Evolutionary conservation across 1,139 yeast genomes (phyloP).

Genomic region (Kodamaea plutei): DNA sequence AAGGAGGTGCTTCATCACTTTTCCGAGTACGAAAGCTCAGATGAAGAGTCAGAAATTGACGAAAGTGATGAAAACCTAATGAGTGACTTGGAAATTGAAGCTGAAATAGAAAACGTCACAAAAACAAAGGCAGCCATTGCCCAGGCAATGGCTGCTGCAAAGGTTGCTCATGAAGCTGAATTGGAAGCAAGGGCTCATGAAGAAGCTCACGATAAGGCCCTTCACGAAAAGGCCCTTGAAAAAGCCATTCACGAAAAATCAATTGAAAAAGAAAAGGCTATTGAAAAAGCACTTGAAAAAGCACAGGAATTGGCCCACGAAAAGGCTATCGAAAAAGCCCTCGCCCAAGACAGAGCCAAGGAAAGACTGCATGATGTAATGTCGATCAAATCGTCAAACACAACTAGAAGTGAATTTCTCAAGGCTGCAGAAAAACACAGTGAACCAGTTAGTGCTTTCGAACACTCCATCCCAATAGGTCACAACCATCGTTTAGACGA

Average conservation of each 20-base stretch:
- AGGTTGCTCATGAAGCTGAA: slow-evolving; percentile 2
- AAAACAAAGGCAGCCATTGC: slow-evolving; percentile 4
- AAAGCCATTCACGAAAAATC: background rate
- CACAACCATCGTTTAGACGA: background rate
- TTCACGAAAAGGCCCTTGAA: background rate
- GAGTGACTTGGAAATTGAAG: slow-evolving; percentile 1
- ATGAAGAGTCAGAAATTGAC: background rate
- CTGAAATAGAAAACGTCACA: background rate
- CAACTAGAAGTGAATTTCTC: background rate
- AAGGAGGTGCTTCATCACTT: background rate
- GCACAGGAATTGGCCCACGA: background rate
- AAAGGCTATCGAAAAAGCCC: no score
- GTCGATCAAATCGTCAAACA: background rate
- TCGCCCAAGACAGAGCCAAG: no score
- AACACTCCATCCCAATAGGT: background rate
- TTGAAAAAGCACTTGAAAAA: slow-evolving; percentile 14
- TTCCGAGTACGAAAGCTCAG: background rate
- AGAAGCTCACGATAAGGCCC: slow-evolving; percentile 4
- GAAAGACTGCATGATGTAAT: no score
- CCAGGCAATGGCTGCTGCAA: slow-evolving; percentile 7
- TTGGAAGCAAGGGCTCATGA: slow-evolving; percentile 1
- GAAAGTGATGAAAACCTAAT: slow-evolving; percentile 3
- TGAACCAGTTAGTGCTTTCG: background rate
- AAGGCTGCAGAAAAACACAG: background rate
- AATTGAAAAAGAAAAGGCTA: background rate